These are phyloP conservation scores for Colletotrichum cordylinicola DNA, from an alignment of 2,329 filamentous ascomycete species.

Conservation along the genomic window DNA sequence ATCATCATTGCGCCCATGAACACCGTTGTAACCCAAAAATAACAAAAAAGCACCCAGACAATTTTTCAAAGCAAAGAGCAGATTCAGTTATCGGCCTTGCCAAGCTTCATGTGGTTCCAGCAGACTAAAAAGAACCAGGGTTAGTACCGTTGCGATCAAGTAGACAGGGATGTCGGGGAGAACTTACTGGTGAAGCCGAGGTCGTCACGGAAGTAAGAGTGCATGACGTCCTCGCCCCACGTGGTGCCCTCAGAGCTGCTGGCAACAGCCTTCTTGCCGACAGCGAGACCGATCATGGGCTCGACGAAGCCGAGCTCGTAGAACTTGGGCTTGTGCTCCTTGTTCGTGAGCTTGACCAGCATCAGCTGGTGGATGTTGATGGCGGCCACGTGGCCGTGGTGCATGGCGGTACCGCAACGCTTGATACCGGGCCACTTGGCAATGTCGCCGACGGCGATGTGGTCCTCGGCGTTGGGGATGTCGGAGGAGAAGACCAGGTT, in stretches of 20 bases:
- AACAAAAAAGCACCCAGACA: not conserved
- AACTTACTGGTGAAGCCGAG: slow-evolving; percentile 68
- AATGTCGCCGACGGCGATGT: slow-evolving; percentile 76
- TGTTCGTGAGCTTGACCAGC: slow-evolving; percentile 42
- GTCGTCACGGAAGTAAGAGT: slow-evolving; percentile 71
- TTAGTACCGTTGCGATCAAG: slow-evolving; percentile 18
- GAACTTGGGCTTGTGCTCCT: slow-evolving; percentile 46
- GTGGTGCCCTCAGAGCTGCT: slow-evolving; percentile 65
- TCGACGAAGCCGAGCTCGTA: slow-evolving; percentile 58
- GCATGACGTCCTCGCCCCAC: slow-evolving; percentile 67
- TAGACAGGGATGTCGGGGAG: not conserved
- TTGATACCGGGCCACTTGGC: slow-evolving; percentile 80
- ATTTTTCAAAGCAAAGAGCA: not conserved
- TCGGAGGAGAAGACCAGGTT: slow-evolving; percentile 59
- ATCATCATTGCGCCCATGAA: slow-evolving; percentile 8
- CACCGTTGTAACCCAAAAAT: not conserved
- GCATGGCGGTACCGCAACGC: slow-evolving; percentile 78
- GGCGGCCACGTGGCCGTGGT: slow-evolving; percentile 71
- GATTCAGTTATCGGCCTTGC: not conserved
- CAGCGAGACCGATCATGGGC: slow-evolving; percentile 73
- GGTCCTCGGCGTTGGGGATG: slow-evolving; percentile 61
- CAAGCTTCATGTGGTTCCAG: slow-evolving; percentile 59
- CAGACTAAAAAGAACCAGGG: slow-evolving; percentile 48
- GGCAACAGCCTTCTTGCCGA: slow-evolving; percentile 72
- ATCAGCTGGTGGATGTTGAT: slow-evolving; percentile 72